Base-by-base conservation (phyloP, 257 asterid species). In the Ilex asprella region DNA sequence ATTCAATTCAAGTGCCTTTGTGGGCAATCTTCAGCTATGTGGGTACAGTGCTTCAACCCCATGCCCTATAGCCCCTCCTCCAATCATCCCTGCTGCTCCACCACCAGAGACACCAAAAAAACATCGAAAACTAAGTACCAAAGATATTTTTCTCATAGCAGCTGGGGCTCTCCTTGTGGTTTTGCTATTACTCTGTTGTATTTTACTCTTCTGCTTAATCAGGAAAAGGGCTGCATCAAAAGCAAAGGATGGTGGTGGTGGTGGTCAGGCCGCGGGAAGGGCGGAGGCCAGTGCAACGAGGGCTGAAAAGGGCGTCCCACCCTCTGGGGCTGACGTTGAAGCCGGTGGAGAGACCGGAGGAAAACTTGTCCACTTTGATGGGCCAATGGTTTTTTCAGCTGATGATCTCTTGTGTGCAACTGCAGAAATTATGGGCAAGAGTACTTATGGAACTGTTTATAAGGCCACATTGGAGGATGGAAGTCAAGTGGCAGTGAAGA, bases 391-490 rank as follows among this genome's bases (percentile, higher is more conserved):
- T 50, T 91, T 91, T 16, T 67, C 88, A 30, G 98, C 96, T 46
- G 96, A 91, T 66, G 98, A 91, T 79, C 87, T 91, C 2, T 58
- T 91, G 58, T 88, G 98, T 67, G 98, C 98, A 0, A 88, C 98
- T 6, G 98, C 98, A 3, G 98, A 88, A 75, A 82, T 91, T 30
- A 88, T 91, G 96, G 98, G 98, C 1, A 91, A 91, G 69, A 88
- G 96, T 65, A 91, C 96, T 27, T 91, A 91, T 54, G 98, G 98
- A 59, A 91, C 98, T 14, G 96, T 84, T 53, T 91, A 91, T 44
- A 91, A 84, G 63, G 95, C 98, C 39, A 81, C 96, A 6, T 77
- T 91, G 84, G 98, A 84, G 65, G 98, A 88, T 67, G 95, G 95
- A 14, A 73, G 78, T 65, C 90, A 88, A 65, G 98, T 88, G 16